Evolutionary conservation across 2,329 filamentous ascomycete species (phyloP), one percentile per base, ranked within the genome.

Genomic region (Chrysoporthe austroafricana): DNA sequence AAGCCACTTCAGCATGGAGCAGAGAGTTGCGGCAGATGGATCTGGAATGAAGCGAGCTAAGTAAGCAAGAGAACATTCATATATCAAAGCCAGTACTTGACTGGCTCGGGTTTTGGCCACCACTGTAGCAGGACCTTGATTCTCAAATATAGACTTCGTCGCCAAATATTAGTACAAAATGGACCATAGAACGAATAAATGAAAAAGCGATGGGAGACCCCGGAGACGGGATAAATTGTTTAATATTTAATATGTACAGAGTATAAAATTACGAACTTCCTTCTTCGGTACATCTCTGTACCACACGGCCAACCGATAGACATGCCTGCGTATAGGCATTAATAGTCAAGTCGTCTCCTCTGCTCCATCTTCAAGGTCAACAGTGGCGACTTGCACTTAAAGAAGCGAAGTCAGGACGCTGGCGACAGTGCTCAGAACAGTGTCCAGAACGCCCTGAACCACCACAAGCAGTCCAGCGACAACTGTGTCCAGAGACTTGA

Each of bases 401-500:
- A 71, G 26, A n/a, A 75, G 67, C 21, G 62, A 66, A 26, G 72
- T 46, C 59, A 75, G 54, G 36, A 64, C 67, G 36, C 59, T 69
- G 50, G 71, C 69, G 18, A 75, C 66, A 57, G 59, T 65, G 58
- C 69, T 66, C 16, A 75, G 70, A 59, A 74, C 66, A 9, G 62
- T 57, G 63, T 64, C 59, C 34, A 75, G 48, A 62, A 75, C 66
- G 32, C 66, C 66, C 67, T 74, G 71, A 67, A 74, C 73, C 11
- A 71, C 65, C 44, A 72, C 26, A 21, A 75, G 64, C 26, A 74
- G 64, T 26, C 73, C 74, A 34, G 68, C 66, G 13, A 75, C 72
- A 32, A 74, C 71, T 62, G 70, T 68, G 63, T 74, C 73, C 2
- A 75, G 71, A 57, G 66, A 63, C 67, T 70, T 72, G 67, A 74